Evolutionary conservation across 257 asterid species (phyloP).

Genomic region (Echium plantagineum): DNA sequence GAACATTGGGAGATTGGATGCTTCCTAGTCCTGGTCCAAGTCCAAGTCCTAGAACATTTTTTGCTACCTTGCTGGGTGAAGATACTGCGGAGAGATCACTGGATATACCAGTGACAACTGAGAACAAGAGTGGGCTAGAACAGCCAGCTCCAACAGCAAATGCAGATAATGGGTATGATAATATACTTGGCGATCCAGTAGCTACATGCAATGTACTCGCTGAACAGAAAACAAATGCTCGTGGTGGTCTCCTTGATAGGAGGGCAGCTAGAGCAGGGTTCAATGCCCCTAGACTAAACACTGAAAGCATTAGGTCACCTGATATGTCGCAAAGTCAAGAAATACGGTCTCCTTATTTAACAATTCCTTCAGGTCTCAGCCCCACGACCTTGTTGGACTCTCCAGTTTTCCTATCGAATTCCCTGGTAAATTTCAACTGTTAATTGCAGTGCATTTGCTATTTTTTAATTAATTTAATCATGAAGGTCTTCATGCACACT

Average conservation of each 20-base stretch:
- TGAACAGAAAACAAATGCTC: conserved; percentile 28
- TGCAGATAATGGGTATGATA: conserved; percentile 14
- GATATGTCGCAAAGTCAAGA: conserved; percentile 37
- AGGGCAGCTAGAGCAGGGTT: conserved; percentile 83
- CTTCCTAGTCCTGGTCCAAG: conserved; percentile 22
- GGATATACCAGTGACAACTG: conserved; percentile 14
- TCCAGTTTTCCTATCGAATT: conserved; percentile 62
- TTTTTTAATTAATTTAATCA: not conserved
- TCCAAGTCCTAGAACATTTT: conserved; percentile 38
- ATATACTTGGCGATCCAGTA: conserved; percentile 16
- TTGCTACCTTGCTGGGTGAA: conserved; percentile 39
- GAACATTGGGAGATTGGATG: conserved; percentile 66
- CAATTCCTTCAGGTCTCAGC: conserved; percentile 79
- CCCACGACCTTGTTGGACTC: conserved; percentile 78
- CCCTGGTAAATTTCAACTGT: conserved; percentile 35
- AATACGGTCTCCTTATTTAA: conserved; percentile 51
- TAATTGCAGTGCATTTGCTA: not conserved
- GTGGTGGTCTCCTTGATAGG: conserved; percentile 73
- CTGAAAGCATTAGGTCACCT: conserved; percentile 41
- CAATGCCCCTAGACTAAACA: conserved; percentile 67
- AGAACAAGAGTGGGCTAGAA: conserved; percentile 20
- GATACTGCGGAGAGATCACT: conserved; percentile 22
- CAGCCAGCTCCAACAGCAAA: conserved; percentile 6
- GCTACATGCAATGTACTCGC: conserved; percentile 18
- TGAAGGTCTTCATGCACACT: not conserved